These are phyloP conservation scores for Chlorella sorokiniana DNA, from an alignment of 139 green algal genomes.

Conservation along the genomic window DNA sequence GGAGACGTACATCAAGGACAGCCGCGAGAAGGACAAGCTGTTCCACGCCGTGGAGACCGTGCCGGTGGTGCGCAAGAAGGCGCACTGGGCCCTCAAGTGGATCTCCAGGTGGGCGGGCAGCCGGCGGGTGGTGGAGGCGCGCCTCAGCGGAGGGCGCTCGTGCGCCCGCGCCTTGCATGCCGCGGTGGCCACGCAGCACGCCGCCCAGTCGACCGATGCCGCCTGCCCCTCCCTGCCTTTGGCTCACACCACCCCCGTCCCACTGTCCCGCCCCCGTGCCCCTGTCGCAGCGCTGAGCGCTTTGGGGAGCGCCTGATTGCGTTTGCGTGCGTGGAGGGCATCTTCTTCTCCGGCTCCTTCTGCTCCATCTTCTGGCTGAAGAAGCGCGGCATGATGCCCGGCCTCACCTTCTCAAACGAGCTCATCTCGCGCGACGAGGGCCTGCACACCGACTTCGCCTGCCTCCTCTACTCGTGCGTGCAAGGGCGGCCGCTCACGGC, in stretches of 20 bases:
- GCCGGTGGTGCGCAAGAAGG: conserved; percentile 91
- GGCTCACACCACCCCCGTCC: neutral
- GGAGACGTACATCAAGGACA: conserved; percentile 97
- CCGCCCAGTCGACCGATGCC: neutral
- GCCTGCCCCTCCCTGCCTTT: neutral
- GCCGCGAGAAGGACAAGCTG: conserved; percentile 62
- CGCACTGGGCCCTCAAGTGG: conserved; percentile 97
- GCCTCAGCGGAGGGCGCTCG: no score
- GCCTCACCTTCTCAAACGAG: conserved; percentile 98
- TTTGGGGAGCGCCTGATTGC: conserved; percentile 95
- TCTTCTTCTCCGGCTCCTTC: conserved; percentile 98
- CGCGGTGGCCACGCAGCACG: no score
- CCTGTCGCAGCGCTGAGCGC: conserved; percentile 41
- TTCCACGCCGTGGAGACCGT: conserved; percentile 97
- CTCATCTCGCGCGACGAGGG: conserved; percentile 98
- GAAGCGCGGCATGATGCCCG: conserved; percentile 93
- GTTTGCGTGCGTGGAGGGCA: conserved; percentile 97
- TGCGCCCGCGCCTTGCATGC: no score
- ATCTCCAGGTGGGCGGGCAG: conserved; percentile 70
- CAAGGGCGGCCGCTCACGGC: neutral
- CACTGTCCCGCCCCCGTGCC: neutral
- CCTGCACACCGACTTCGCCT: conserved; percentile 98
- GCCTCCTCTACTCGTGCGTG: conserved; percentile 86
- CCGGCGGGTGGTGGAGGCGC: neutral
- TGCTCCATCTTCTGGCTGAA: conserved; percentile 99